Evolutionary conservation across 1,139 yeast genomes (phyloP), one percentile per base, ranked within the genome.

Genomic region (Wickerhamiella infanticola): DNA sequence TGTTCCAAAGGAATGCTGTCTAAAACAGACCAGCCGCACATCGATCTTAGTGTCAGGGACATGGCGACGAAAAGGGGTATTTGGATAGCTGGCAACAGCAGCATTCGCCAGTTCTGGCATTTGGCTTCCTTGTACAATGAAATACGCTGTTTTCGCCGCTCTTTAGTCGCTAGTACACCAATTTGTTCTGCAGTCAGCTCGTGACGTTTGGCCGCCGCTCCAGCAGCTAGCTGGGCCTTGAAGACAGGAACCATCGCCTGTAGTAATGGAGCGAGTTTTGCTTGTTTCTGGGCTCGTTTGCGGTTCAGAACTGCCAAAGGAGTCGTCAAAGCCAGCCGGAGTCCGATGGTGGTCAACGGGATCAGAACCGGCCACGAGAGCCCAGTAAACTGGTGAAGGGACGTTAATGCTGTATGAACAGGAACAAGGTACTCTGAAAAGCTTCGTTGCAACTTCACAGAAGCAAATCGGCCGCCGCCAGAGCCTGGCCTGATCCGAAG

Each of bases 41-140:
- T 65, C 45, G 79, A 75, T 52, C 96, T 70, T 57, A 86, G 74
- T 1, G 88, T 79, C 55, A 80, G 66, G 7, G 93, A 80, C 71
- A 85, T 70, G 2, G 79, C 69, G 3, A 85, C 70, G 94, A 95
- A 88, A n/a, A 86, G 62, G 0, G 97, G 97, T 29, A 88, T 70
- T 59, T 88, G 97, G 24, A 82, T 75, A 1, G 77, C 66, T 0
- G 97, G 97, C 31, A 69, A 57, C 42, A 83, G 58, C 1, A 79
- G 59, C 48, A 78, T 65, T 59, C 85, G 86, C 88, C 94, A 88
- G 47, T 79, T 61, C 57, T 83, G 93, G 45, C 88, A 84, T 13
- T 69, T 67, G 57, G 81, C 70, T 46, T 73, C 70, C 52, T 73
- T 74, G 62, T 81, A 88, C 18, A 88, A 65, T 44, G 63, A 64